Percentiles rank a stretch among this genome's conserved stretches.
Conservation (phyloP, 768 basidiomycete genomes). For the Termitomyces sp. region DNA sequence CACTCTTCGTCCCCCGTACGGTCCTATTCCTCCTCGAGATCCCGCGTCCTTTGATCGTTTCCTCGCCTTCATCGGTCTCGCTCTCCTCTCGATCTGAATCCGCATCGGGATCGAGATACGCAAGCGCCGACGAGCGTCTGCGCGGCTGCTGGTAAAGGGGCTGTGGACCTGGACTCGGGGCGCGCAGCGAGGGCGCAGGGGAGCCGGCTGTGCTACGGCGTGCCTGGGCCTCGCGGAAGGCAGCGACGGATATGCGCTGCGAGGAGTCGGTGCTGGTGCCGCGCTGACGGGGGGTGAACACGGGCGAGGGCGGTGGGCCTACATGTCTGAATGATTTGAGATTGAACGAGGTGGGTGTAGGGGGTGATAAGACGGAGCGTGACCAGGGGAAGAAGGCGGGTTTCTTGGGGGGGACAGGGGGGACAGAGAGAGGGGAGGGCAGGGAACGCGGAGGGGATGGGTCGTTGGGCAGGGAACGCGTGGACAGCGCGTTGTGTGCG, state of each 20-base stretch:
- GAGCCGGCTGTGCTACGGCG: constrained; percentile 60
- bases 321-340: constrained; percentile 74
- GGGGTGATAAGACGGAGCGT: constrained; percentile 5
- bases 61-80: constrained; percentile 17
- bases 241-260: constrained; percentile 77
- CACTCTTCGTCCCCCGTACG: constrained; percentile 25
- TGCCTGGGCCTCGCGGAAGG: constrained; percentile 77
- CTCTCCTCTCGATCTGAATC: constrained; percentile 25
- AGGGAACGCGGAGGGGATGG: constrained; percentile 10
- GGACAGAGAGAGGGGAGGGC: constrained; percentile 15
- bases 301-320: constrained; percentile 39
- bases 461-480: constrained; percentile 57
- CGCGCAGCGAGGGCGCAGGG: constrained; percentile 41
- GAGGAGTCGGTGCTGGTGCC: constrained; percentile 58
- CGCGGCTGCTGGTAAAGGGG: constrained; percentile 11
- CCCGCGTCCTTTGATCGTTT: constrained; percentile 20
- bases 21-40: constrained; percentile 10
- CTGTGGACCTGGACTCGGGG: constrained; percentile 34
- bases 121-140: constrained; percentile 10
- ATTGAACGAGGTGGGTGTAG: constrained; percentile 49
- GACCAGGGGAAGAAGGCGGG: constrained; percentile 39
- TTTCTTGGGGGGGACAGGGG: constrained; percentile 29
- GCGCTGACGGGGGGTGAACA: constrained; percentile 44
- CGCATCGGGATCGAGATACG: constrained; percentile 14
- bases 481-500: constrained; percentile 49